Evolutionary conservation across 345 rosid species (phyloP), one percentile per base, ranked within the genome.

Genomic region (Brassica cretica): DNA sequence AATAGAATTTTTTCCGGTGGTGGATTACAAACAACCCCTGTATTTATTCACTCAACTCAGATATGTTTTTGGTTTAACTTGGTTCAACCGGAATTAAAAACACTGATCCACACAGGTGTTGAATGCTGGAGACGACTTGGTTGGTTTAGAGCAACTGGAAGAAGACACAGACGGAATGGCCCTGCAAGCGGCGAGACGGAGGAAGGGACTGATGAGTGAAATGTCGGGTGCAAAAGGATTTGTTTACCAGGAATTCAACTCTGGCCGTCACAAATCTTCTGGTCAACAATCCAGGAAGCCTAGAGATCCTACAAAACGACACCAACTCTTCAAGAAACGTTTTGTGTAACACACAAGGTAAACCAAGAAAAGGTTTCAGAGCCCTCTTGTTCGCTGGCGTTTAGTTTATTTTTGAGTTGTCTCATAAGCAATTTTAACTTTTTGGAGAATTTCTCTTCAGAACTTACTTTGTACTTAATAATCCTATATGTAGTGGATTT

Each of bases 231-330:
- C 98, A 7, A 85, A 87, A 8, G 96, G 97, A 73, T 90, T 89
- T 93, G 92, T 91, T 4, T 93, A 95, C 82, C 84, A 88, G 96
- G 99, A 93, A 84, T 95, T 90, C 86, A 85, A 93, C 94, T 90
- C 77, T 3, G 71, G 68, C 9, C 29, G 73, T 70, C 32, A 46
- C 66, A 71, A 30, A 18, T 68, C 72, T n/a, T 88, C 87, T 55
- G 83, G 84, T 46, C 90, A 85, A 78, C 69, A 88, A 79, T 79
- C 60, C 21, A 93, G 88, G 62, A 89, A 93, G 74, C 96, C 96
- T 0, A 93, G 86, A 88, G 98, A 95, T 75, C 98, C 97, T 5
- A 0, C 89, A 46, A 95, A 88, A 84, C 88, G 93, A 16, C 98
- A 95, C 73, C 24, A 84, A 5, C 75, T 95, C 84, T 93, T 95